Evolutionary conservation across 75 land plant species (phyloP).

Genomic region (Picea sitchensis): DNA sequence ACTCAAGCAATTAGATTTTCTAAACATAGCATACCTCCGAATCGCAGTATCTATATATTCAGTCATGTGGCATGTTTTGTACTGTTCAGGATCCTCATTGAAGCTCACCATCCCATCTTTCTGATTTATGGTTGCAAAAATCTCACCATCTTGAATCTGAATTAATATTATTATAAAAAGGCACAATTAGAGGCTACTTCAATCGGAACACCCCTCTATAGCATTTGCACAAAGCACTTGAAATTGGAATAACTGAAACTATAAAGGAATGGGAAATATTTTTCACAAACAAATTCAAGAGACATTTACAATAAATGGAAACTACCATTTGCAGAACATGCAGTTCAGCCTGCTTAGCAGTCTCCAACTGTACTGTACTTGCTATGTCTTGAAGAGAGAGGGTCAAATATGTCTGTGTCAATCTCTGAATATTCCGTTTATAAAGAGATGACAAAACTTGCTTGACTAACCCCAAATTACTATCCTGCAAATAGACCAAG

Average conservation of each 20-base stretch:
- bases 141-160: conserved; percentile 98
- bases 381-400: conserved; percentile 98
- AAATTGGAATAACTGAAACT: background rate
- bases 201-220: background rate
- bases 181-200: background rate
- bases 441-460: conserved; percentile 91
- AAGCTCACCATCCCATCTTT: conserved; percentile 99
- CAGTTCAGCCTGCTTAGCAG: conserved; percentile 90
- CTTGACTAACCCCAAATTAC: conserved; percentile 88
- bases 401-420: conserved; percentile 95
- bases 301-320: conserved; percentile 10
- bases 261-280: background rate
- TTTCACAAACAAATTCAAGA: background rate
- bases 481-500: conserved; percentile 61
- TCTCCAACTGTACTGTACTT: conserved; percentile 72
- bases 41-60: conserved; percentile 81
- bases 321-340: conserved; percentile 97
- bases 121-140: conserved; percentile 96
- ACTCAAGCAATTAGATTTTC: background rate
- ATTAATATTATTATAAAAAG: background rate
- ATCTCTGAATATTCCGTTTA: conserved; percentile 91
- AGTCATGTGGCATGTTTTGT: conserved; percentile 88
- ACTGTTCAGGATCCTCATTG: conserved; percentile 97
- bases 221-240: background rate
- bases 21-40: conserved; percentile 52